Evolutionary conservation across 352 stramenopile genomes (phyloP), one percentile per base, ranked within the genome.

Genomic region (Chrysophaeum taylorii): DNA sequence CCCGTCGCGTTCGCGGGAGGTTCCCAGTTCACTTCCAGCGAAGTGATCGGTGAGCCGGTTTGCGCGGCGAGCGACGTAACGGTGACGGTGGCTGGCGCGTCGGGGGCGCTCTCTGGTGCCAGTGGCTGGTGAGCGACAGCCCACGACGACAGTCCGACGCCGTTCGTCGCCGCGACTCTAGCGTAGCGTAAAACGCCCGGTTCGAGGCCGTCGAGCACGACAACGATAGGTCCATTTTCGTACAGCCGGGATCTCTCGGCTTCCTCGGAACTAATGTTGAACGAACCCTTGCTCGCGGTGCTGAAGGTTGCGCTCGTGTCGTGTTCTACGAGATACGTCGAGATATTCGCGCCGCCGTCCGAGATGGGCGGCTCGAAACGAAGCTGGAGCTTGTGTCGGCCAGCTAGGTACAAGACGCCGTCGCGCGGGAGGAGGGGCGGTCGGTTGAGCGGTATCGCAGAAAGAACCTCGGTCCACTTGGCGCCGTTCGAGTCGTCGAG

Each of bases 291-390:
- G 18, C 21, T 35, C 31, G 68, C 48, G 18, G 54, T 57, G 57
- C 37, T 48, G 57, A 50, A 70, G 2, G 60, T 60, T 5, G 9
- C 33, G 12, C 37, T 27, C 12, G 86, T 90, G 72, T 97, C 91
- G 88, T 90, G 96, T 71, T 97, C 89, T 50, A 97, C 87, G 27
- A 83, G 68, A 74, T 88, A 90, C 29, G 80, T 78, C n/a, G 75
- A 81, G 35, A 89, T 83, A 42, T 71, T 64, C 14, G 75, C 73
- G 23, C 83, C 83, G 63, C 85, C 83, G 50, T 84, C 78, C 60
- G 74, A 78, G 1, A 70, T 53, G 2, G 81, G 80, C 33, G 76
- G 75, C 0, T 81, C 83, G 54, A 93, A 92, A 39, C 86, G 74
- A 23, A 92, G 31, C 45, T 91, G 82, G 23, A 92, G 69, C 36